Evolutionary conservation across 208 protist species (phyloP), one percentile per base, ranked within the genome.

Genomic region (Borovskyia barvae): DNA sequence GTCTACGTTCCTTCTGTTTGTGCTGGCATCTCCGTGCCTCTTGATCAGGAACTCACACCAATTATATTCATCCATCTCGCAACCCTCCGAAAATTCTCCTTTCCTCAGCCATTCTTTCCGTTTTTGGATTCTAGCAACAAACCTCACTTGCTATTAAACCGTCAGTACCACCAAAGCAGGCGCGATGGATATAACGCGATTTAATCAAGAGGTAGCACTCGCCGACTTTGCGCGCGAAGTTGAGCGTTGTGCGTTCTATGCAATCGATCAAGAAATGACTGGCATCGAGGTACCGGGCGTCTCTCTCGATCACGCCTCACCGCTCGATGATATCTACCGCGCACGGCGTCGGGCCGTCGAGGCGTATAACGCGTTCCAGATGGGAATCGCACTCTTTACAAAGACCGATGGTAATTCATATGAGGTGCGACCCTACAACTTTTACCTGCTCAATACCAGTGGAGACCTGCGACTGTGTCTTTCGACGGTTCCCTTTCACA

Each of bases 191-290:
- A 68, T 92, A 7, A 80, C 69, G 19, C 67, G 68, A 32, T 51
- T 36, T 28, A 88, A 78, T 57, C 59, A 45, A 17, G 19, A 28
- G 0, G 22, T 85, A 19, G 66, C 75, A 22, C 63, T 82, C 17
- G 40, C 68, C 4, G 81, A 92, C 20, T 92, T 92, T 57, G 29
- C 57, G n/a, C 35, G 45, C 7, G 72, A 74, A 30, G 28, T 92
- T 2, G n/a, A 58, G 11, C 36, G 47, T 28, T 89, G 85, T 39
- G 76, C 88, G 15, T 92, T 87, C 49, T 83, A 55, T 53, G 76
- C 82, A 2, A 41, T 90, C 14, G 86, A 93, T 49, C 82, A 93
- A 55, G 86, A 93, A 74, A 93, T 93, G 86, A 90, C 82, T 0
- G 86, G 86, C 43, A 71, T 93, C 7, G 61, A 80, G 9, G 33